A percentile compares a stretch with the other conserved stretches of the same genome.
phyloP scores from a whole-genome alignment of 257 asterid genomes.

The Lycium ferocissimum region DNA sequence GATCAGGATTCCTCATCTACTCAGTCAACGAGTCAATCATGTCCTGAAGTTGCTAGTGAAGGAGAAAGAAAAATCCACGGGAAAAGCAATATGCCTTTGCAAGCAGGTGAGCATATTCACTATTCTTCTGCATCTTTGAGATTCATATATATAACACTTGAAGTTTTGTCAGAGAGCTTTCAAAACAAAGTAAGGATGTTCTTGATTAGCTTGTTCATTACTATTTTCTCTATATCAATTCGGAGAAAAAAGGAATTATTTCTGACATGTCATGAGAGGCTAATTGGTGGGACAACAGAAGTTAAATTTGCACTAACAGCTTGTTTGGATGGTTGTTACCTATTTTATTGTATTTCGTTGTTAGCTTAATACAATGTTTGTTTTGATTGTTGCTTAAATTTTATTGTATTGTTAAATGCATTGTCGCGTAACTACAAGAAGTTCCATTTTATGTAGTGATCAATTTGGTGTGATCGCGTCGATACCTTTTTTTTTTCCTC shows the following conservation, averaged over 20 bases:
- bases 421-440: too few relatives aligned
- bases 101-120: conserved; percentile 31
- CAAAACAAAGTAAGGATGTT: conserved; percentile 4
- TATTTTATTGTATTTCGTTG: too few relatives aligned
- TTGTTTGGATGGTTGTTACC: background rate
- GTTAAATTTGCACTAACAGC: background rate
- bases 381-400: too few relatives aligned
- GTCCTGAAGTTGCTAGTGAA: conserved; percentile 32
- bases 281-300: background rate
- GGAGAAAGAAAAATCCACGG: conserved; percentile 32
- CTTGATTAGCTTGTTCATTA: background rate
- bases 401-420: too few relatives aligned
- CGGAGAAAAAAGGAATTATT: background rate
- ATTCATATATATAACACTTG: background rate
- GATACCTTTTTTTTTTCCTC: too few relatives aligned
- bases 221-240: background rate
- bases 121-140: conserved; percentile 14
- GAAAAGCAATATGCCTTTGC: conserved; percentile 8
- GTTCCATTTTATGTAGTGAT: too few relatives aligned
- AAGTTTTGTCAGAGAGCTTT: background rate
- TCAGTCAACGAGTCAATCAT: conserved; percentile 42
- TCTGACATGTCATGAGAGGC: background rate
- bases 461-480: too few relatives aligned
- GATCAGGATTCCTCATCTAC: conserved; percentile 43
- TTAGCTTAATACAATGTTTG: too few relatives aligned